A percentile compares a stretch with the other conserved stretches of the same genome.
These are phyloP conservation scores for Backusella circina DNA, from an alignment of 192 early-diverging fungal species.

Conservation along the genomic window DNA sequence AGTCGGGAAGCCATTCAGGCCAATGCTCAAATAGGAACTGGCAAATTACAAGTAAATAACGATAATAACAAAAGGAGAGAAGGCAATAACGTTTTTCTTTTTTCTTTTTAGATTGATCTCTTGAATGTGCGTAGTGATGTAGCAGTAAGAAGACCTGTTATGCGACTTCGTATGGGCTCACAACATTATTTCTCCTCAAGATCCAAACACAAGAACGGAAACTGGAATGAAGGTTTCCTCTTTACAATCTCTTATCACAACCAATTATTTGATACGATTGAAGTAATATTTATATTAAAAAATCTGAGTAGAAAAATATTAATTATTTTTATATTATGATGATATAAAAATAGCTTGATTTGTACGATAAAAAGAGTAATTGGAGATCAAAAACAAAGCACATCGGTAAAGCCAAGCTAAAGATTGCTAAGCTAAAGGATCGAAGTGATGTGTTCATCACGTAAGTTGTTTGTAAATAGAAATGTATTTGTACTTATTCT, in stretches of 20 bases:
- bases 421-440: conserved; percentile 23
- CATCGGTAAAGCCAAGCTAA: conserved; percentile 36
- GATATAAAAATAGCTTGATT: conserved; percentile 24
- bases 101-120: conserved; percentile 29
- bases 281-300: conserved; percentile 26
- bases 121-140: conserved; percentile 29
- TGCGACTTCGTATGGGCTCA: conserved; percentile 33
- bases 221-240: conserved; percentile 76
- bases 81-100: not conserved
- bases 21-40: conserved; percentile 7
- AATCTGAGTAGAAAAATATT: not conserved
- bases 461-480: conserved; percentile 17
- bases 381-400: conserved; percentile 35
- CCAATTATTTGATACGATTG: conserved; percentile 74
- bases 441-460: conserved; percentile 36
- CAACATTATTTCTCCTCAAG: conserved; percentile 45
- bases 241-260: conserved; percentile 69
- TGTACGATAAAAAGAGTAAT: conserved; percentile 31
- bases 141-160: conserved; percentile 6
- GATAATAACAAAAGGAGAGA: not conserved
- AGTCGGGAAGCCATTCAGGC: conserved; percentile 11
- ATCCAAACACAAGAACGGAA: conserved; percentile 46
- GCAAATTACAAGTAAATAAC: conserved; percentile 27
- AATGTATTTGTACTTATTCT: no score
- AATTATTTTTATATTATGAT: conserved; percentile 3